These are phyloP conservation scores for Zanthoxylum bungeanum DNA, from an alignment of 345 rosid species.

Conservation along the genomic window DNA sequence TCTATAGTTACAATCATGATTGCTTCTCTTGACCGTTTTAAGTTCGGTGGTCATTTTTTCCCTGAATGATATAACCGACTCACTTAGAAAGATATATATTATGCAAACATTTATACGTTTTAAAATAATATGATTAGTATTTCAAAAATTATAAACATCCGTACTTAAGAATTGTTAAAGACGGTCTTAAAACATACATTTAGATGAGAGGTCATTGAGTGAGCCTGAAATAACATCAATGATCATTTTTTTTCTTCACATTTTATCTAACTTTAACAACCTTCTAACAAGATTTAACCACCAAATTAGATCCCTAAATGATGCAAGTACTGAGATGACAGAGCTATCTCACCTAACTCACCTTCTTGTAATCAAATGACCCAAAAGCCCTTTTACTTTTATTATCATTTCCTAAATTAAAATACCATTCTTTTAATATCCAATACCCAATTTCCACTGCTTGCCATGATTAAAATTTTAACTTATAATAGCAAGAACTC, in stretches of 20 bases:
- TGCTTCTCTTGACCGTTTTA: conserved; percentile 19
- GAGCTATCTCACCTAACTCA: conserved; percentile 23
- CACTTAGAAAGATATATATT: no score
- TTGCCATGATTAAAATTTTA: neutral
- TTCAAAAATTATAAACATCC: no score
- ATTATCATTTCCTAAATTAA: neutral
- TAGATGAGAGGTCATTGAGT: no score
- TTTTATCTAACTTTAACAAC: conserved; percentile 1
- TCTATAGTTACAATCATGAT: neutral
- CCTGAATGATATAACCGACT: no score
- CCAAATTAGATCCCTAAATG: neutral
- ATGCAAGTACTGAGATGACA: conserved; percentile 5
- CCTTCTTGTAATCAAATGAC: neutral
- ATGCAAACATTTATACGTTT: no score
- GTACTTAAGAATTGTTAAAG: no score
- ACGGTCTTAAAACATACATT: no score
- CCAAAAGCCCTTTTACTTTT: no score
- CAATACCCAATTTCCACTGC: neutral
- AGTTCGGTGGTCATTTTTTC: neutral
- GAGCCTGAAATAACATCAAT: neutral
- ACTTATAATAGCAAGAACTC: neutral
- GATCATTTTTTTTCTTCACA: neutral
- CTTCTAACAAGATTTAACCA: conserved; percentile 9
- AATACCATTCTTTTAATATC: neutral
- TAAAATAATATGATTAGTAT: no score